A percentile compares a stretch with the other conserved stretches of the same genome.
Evolutionary conservation across 1,284 basidiomycete genomes (phyloP).

Genomic region (Ceratobasidium sp.): DNA sequence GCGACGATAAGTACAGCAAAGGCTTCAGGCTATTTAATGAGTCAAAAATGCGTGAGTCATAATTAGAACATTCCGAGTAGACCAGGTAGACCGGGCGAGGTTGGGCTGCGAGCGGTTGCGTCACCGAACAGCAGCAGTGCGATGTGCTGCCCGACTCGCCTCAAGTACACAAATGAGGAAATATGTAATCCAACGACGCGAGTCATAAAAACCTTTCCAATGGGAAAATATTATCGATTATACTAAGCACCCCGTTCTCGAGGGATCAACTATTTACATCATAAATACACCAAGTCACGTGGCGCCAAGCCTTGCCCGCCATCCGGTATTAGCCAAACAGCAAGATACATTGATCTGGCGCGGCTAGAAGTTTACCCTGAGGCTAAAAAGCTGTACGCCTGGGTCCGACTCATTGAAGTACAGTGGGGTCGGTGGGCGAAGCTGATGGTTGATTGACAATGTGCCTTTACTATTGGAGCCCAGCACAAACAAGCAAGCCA

Average conservation of each 20-base stretch:
- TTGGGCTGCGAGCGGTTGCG: not conserved
- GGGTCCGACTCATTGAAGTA: no score
- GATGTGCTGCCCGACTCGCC: not conserved
- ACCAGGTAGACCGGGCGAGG: not conserved
- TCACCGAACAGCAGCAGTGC: not conserved
- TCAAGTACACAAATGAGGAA: not conserved
- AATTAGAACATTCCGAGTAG: not conserved
- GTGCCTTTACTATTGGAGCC: no score
- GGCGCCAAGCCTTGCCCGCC: not conserved
- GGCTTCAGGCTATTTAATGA: not conserved
- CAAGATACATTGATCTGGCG: no score
- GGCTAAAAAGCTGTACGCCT: no score
- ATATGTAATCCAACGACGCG: no score
- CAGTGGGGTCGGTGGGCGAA: no score
- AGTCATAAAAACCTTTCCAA: no score
- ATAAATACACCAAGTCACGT: not conserved
- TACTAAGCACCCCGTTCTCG: not conserved
- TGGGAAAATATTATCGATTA: no score
- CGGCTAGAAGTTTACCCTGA: no score
- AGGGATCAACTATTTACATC: not conserved
- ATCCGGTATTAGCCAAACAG: no score
- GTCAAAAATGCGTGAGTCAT: not conserved
- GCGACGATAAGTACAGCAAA: not conserved
- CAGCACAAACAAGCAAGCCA: no score
- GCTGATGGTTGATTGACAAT: no score